Conservation (phyloP, 2,329 filamentous ascomycete species). For the Xenoacremonium recifei region DNA sequence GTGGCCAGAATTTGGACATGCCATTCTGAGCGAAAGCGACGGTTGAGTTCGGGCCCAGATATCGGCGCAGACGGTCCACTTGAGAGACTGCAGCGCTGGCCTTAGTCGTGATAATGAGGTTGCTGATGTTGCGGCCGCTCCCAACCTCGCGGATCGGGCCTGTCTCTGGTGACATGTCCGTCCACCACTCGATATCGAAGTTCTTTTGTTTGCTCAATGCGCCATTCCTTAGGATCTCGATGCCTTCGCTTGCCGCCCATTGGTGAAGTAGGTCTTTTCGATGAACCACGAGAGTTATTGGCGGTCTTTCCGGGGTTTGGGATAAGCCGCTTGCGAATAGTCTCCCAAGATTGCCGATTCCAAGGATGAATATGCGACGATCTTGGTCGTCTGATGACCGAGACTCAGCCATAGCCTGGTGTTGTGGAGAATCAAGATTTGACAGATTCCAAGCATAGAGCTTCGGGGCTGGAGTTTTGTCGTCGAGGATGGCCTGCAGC, state of each 20-base stretch:
- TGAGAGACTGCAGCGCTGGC: slow-evolving; percentile 65
- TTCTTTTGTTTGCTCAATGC: slow-evolving; percentile 29
- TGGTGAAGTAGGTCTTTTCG: slow-evolving; percentile 47
- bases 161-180: slow-evolving; percentile 37
- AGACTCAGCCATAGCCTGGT: neutral
- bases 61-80: slow-evolving; percentile 53
- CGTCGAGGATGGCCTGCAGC: slow-evolving; percentile 30
- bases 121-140: slow-evolving; percentile 51
- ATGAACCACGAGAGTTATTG: slow-evolving; percentile 79
- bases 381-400: slow-evolving; percentile 10
- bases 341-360: slow-evolving; percentile 76
- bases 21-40: slow-evolving; percentile 88
- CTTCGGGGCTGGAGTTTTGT: slow-evolving; percentile 27
- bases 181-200: slow-evolving; percentile 56
- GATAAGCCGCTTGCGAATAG: slow-evolving; percentile 74
- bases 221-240: slow-evolving; percentile 42
- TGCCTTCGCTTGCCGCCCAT: slow-evolving; percentile 44
- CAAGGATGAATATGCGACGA: slow-evolving; percentile 72
- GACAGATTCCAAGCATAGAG: slow-evolving; percentile 36
- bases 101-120: slow-evolving; percentile 79
- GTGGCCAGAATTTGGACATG: slow-evolving; percentile 67
- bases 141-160: slow-evolving; percentile 41
- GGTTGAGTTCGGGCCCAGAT: slow-evolving; percentile 64
- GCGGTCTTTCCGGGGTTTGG: slow-evolving; percentile 58
- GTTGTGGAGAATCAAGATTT: slow-evolving; percentile 22